Base-by-base conservation (phyloP, 2,329 filamentous ascomycete genomes). In the Pseudophaeomoniella oleicola region DNA sequence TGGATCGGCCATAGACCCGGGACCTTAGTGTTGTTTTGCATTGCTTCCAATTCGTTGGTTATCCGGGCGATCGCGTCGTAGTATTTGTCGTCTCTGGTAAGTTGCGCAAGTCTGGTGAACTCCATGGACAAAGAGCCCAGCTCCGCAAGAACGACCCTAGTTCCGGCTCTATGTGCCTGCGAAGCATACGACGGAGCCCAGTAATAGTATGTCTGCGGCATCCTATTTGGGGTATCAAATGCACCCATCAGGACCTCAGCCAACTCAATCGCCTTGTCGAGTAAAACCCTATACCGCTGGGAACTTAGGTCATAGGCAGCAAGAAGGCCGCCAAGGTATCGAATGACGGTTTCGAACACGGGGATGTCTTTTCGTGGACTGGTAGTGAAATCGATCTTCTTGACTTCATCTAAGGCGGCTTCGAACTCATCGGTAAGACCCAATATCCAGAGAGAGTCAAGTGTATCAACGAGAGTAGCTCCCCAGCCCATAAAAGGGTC, bases 401-500 rank as follows among this genome's bases (percentile, higher is more conserved):
- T 67, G 15, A 87, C 74, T 3, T 70, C 75, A 36, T 72, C 67
- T 32, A 82, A 74, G 2, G 84, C 85, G 42, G 84, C 77, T 40
- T 84, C 74, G 49, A 93, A 93, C 48, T 92, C 83, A 1, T 80
- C 68, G 48, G 72, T 71, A 53, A 92, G 51, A 16, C 73, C 83
- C 71, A 88, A 86, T 46, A 93, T 87, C 81, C 82, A 92, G 2
- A 93, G 64, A 0, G 84, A 87, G 52, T 93, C 85, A 36, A 88
- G 61, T 1, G 74, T 66, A 60, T 94, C 86, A 4, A 94, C 81
- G 42, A 94, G 55, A 0, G 86, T 92, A 12, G 86, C 86, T 13
- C 82, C 82, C 86, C 86, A 94, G 35, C 81, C 84, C 52, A 85
- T 88, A 56, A 96, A 96, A 0, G 85, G 83, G 51, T 94, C 81